Conservation (phyloP, 2,329 filamentous ascomycete species). For the Paraphaeosphaeria sporulosa region DNA sequence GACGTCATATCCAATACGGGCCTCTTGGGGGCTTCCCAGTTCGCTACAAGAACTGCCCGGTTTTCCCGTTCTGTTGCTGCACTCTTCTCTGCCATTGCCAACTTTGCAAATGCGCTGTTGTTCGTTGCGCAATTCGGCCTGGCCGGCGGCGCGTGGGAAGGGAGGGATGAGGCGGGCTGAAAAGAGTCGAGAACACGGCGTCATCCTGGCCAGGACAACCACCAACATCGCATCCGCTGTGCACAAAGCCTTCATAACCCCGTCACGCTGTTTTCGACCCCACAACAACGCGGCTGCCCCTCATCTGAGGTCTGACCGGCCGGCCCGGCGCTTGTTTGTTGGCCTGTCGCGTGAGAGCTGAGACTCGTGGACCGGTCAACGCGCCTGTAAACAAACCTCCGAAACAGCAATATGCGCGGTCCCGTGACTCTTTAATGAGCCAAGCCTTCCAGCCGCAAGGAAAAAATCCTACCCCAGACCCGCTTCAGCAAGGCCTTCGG, state of each 20-base stretch:
- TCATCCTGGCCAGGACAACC: slow-evolving; percentile 20
- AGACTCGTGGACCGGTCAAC: slow-evolving; percentile 34
- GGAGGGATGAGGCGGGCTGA: slow-evolving; percentile 35
- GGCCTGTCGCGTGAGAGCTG: slow-evolving; percentile 37
- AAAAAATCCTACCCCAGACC: slow-evolving; percentile 38
- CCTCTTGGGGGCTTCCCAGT: slow-evolving; percentile 34
- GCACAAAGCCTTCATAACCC: slow-evolving; percentile 46
- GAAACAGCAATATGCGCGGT: slow-evolving; percentile 37
- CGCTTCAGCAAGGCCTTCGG: slow-evolving; percentile 26
- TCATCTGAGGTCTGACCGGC: slow-evolving; percentile 42
- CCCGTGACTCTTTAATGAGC: slow-evolving; percentile 39
- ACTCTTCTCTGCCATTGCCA: not conserved
- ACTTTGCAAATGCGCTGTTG: slow-evolving; percentile 18
- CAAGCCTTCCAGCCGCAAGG: slow-evolving; percentile 21
- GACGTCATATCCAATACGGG: slow-evolving; percentile 44
- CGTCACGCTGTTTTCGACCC: slow-evolving; percentile 34
- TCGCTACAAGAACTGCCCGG: slow-evolving; percentile 20
- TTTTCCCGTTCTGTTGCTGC: slow-evolving; percentile 2
- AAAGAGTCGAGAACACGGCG: slow-evolving; percentile 40
- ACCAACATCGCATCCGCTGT: slow-evolving; percentile 23
- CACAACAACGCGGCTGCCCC: slow-evolving; percentile 44
- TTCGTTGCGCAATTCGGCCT: slow-evolving; percentile 27
- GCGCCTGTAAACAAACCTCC: slow-evolving; percentile 46
- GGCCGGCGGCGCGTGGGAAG: slow-evolving; percentile 24
- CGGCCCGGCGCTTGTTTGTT: slow-evolving; percentile 36